Conservation (phyloP, 2,329 filamentous ascomycete species). For the Trichoderma simmonsii region DNA sequence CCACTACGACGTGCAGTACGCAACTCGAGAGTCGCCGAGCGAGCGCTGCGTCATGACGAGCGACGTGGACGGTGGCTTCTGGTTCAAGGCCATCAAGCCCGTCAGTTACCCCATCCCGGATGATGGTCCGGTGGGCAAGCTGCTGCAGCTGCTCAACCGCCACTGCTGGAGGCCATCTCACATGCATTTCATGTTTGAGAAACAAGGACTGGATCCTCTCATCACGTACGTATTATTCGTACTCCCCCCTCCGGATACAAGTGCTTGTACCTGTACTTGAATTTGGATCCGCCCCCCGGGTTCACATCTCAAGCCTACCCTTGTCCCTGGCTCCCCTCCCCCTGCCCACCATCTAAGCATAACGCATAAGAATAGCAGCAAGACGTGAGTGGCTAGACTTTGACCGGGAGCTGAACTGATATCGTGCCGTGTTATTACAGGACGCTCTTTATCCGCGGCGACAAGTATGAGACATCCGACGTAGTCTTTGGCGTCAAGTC, state of each 20-base stretch:
- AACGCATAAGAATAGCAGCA: not conserved
- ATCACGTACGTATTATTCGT: conserved; percentile 69
- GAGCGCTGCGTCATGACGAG: conserved; percentile 31
- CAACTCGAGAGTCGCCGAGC: conserved; percentile 45
- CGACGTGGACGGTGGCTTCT: conserved; percentile 47
- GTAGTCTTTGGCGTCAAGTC: conserved; percentile 86
- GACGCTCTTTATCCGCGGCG: conserved; percentile 71
- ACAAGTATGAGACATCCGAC: conserved; percentile 79
- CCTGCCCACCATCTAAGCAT: not conserved
- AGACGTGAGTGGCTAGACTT: not conserved
- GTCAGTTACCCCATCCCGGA: conserved; percentile 83
- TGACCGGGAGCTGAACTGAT: not conserved
- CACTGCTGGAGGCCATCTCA: conserved; percentile 76
- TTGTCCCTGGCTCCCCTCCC: not conserved
- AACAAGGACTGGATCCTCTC: conserved; percentile 72
- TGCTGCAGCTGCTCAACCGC: conserved; percentile 63
- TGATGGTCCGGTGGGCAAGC: conserved; percentile 76
- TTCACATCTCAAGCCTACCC: not conserved
- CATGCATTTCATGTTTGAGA: conserved; percentile 88
- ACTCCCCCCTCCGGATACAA: not conserved
- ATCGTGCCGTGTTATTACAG: conserved; percentile 37
- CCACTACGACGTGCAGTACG: conserved; percentile 73
- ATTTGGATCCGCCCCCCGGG: not conserved
- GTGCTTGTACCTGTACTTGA: not conserved
- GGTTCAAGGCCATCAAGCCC: conserved; percentile 81